Percentiles rank a stretch among this genome's conserved stretches.
These are phyloP conservation scores for Durusdinium trenchii DNA, from an alignment of 73 alveolate genomes.

Conservation along the genomic window DNA sequence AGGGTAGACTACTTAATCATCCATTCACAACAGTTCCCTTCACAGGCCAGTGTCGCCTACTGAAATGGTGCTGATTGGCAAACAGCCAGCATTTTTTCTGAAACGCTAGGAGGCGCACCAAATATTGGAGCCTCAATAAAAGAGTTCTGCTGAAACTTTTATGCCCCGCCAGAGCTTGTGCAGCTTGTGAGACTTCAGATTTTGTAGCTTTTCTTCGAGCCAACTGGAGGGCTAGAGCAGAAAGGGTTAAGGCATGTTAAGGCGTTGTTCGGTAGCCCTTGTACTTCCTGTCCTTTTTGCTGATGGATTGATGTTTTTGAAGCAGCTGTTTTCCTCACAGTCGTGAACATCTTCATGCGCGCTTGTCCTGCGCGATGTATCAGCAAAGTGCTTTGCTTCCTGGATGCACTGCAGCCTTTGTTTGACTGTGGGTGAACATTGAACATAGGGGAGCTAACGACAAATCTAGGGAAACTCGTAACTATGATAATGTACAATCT, in stretches of 20 bases:
- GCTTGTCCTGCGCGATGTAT: slow-evolving; percentile 23
- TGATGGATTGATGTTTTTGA: not conserved
- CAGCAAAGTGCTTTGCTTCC: slow-evolving; percentile 52
- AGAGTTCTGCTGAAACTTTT: slow-evolving; percentile 19
- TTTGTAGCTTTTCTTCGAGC: slow-evolving; percentile 2
- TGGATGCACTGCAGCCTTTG: not conserved
- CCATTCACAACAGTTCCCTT: not conserved
- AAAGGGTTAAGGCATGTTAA: not conserved
- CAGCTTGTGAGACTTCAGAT: slow-evolving; percentile 62
- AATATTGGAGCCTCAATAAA: slow-evolving; percentile 55
- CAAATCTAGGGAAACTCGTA: too few relatives aligned
- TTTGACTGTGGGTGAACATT: too few relatives aligned
- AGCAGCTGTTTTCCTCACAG: not conserved
- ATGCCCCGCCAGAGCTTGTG: not conserved
- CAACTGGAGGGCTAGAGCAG: slow-evolving; percentile 26
- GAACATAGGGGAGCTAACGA: too few relatives aligned
- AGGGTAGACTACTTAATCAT: not conserved
- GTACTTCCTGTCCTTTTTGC: not conserved
- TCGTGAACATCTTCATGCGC: too few relatives aligned
- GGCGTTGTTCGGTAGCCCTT: not conserved
- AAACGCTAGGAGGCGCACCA: slow-evolving; percentile 61
- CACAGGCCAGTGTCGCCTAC: slow-evolving; percentile 84
- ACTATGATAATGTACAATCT: too few relatives aligned
- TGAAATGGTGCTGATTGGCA: not conserved
- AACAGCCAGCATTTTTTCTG: not conserved